phyloP scores from a whole-genome alignment of 2,329 filamentous ascomycete genomes.

The Fusarium sp. region DNA sequence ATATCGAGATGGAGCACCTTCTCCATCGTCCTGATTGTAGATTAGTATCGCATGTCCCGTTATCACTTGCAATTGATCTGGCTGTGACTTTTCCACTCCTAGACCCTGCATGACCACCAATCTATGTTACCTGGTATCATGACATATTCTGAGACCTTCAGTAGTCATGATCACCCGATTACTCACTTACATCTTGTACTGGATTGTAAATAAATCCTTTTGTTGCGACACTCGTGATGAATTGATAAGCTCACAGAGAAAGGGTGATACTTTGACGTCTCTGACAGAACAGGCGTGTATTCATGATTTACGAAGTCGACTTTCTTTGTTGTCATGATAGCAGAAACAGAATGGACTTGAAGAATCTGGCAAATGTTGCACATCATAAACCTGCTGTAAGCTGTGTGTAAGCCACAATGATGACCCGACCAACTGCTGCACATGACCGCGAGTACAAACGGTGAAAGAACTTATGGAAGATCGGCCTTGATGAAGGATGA shows the following conservation, averaged over 20 bases:
- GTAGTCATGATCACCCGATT: not conserved
- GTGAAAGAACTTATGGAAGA: not conserved
- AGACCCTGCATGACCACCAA: conserved; percentile 10
- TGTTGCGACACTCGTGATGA: not conserved
- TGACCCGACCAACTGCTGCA: not conserved
- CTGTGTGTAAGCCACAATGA: not conserved
- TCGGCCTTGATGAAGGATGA: not conserved
- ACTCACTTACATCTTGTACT: not conserved
- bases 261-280: not conserved
- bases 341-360: not conserved
- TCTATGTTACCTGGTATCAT: not conserved
- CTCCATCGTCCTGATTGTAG: not conserved
- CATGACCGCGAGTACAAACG: not conserved
- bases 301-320: not conserved
- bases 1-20: conserved; percentile 7
- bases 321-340: not conserved
- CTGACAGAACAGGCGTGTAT: not conserved
- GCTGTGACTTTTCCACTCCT: not conserved
- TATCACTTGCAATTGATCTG: conserved; percentile 10
- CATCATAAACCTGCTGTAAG: not conserved
- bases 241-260: not conserved
- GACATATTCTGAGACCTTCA: not conserved
- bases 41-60: not conserved
- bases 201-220: too few species aligned
- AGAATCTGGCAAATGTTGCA: not conserved